Base-by-base conservation (phyloP, 2,329 filamentous ascomycete genomes). In the Cordyceps militaris region DNA sequence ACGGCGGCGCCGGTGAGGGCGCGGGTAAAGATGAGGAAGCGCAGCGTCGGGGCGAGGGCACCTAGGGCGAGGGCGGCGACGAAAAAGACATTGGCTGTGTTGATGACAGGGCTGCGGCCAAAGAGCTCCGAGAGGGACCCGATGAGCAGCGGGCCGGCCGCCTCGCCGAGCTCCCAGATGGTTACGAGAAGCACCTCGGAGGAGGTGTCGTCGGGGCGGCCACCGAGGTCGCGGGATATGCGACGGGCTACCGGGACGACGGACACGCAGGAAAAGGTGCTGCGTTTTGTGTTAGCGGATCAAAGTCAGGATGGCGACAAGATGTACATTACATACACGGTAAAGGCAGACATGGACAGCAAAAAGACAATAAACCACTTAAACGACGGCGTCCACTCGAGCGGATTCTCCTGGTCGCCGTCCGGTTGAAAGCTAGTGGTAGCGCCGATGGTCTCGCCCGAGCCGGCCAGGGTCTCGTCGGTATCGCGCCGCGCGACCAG, bases 81-180 rank as follows among this genome's bases (percentile, higher is more conserved):
- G 69, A 82, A 81, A 44, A 79, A 67, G 6, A 74, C 59, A 63
- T 82, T 84, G 65, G 76, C 77, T 6, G 65, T 67, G 66, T 83
- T 79, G 63, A 85, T 74, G 52, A 85, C 76, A 4, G 75, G 73
- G 58, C 78, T 76, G 1, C 83, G 78, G 36, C 83, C 83, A 62
- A 79, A 78, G 11, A 82, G 70, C 68, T 89, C 86, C 7, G 79
- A 84, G 5, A 87, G 67, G 0, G 86, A 85, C 10, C 83, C 84
- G 64, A 85, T 81, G 32, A 86, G 69, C 1, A 80, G 69, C 1
- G 84, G 83, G 0, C 83, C 84, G 7, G 82, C 78, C 2, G 80
- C 80, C 62, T 85, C 83, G 60, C 86, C 86, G 0, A 89, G 77
- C 60, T 91, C 81, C 76, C 86, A 87, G 59, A 89, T 83, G 0